Evolutionary conservation across 2,329 filamentous ascomycete species (phyloP).

Genomic region (Fragosphaeria purpurea): DNA sequence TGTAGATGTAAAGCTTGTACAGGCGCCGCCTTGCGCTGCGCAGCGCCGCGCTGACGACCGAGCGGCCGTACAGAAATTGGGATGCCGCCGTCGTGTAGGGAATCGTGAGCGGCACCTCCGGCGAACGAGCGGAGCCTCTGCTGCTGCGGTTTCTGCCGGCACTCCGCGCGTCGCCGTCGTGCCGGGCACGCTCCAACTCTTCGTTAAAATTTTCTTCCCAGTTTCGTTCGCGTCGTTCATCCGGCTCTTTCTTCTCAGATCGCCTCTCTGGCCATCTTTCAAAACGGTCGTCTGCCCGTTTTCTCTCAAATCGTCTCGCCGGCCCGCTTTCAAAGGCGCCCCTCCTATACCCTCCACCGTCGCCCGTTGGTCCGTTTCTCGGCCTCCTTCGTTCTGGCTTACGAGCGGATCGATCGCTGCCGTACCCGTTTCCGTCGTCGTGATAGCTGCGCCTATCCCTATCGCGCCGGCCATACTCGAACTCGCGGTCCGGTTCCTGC

Average conservation of each 20-base stretch:
- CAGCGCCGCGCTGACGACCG: slow-evolving; percentile 67
- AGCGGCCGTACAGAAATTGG: slow-evolving; percentile 81
- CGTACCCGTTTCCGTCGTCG: neutral
- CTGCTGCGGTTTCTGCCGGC: neutral
- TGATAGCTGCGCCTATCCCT: too few relatives aligned
- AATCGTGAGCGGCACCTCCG: slow-evolving; percentile 15
- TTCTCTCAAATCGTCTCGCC: neutral
- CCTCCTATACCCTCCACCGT: neutral
- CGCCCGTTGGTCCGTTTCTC: neutral
- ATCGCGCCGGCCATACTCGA: neutral
- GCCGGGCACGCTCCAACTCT: too few relatives aligned
- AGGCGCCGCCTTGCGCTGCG: slow-evolving; percentile 56
- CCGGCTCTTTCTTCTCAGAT: too few relatives aligned
- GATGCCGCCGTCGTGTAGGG: slow-evolving; percentile 74
- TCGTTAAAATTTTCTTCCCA: too few relatives aligned
- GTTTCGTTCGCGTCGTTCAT: too few relatives aligned
- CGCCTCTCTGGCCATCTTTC: too few relatives aligned
- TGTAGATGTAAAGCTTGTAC: slow-evolving; percentile 75
- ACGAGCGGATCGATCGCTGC: neutral
- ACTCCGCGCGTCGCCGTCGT: neutral
- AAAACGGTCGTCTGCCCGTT: too few relatives aligned
- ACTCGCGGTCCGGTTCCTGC: neutral
- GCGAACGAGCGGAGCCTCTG: neutral
- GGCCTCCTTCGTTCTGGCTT: too few relatives aligned
- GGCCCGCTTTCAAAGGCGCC: too few relatives aligned